Base-by-base conservation (phyloP, 2,329 filamentous ascomycete genomes). In the Venturia nashicola region DNA sequence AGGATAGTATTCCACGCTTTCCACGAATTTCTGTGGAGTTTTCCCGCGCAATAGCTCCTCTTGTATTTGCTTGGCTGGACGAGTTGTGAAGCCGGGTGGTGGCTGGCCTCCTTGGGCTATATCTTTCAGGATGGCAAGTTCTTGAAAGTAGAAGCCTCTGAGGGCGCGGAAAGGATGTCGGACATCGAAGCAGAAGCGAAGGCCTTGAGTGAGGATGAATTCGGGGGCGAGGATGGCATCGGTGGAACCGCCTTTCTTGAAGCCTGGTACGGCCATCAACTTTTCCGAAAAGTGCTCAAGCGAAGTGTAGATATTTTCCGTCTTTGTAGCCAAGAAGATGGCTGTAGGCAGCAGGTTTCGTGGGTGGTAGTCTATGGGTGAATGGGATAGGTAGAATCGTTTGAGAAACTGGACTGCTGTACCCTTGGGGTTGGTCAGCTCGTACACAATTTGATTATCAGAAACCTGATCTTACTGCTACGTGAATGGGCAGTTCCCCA, bases 321-420 rank as follows among this genome's bases (percentile, higher is more conserved):
- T 90, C 77, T 99, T 99, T 70, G 88, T 91, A 11, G 91, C 91
- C 67, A 99, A 89, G 79, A 95, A 97, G 63, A 99, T 83, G 43
- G 89, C 90, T 39, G 91, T 94, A 72, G 92, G 90, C 73, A 96
- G 86, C 68, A 97, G 89, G 67, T 91, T 87, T 67, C 90, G 89
- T 0, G 92, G 93, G 67, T 93, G 90, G 73, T 99, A 97, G 39
- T 92, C 96, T 90, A 97, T 96, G 71, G 92, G 85, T 48, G 90
- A 95, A 76, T 97, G 96, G 71, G 89, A 93, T 44, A 96, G 83
- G 78, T 97, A 99, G 81, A 99, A 97, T 65, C 94, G 89, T 64
- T 90, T 89, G 66, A 99, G 83, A 73, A 95, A 97, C 71, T 95
- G 86, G 66, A 93, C 89, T 3, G 91, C 90, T 7, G 92, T 96